Conservation (phyloP, 2,329 filamentous ascomycete genomes). For the Chalaropsis ovoidea region DNA sequence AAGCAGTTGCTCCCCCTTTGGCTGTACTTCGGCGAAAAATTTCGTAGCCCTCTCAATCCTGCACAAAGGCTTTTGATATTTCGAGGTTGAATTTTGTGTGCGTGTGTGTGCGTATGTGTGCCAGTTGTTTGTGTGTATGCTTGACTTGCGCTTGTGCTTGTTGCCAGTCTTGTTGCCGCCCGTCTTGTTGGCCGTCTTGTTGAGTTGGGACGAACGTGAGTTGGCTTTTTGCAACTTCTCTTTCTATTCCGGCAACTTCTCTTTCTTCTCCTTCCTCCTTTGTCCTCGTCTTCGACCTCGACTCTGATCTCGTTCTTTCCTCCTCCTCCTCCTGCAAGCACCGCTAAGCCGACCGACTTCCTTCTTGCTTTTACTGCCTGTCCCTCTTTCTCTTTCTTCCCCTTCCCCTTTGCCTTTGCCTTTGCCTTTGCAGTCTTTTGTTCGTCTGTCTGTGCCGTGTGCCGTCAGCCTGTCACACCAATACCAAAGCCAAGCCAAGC, state of each 20-base stretch:
- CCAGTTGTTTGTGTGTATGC: no score
- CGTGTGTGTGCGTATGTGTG: neutral
- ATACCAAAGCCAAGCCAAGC: no score
- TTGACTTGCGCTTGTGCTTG: no score
- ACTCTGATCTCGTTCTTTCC: neutral
- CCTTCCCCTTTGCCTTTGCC: neutral
- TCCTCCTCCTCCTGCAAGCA: neutral
- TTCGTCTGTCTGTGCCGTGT: neutral
- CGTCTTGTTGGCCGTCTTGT: no score
- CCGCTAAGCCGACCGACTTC: no score
- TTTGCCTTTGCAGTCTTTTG: neutral
- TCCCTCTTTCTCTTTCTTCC: neutral
- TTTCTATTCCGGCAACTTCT: neutral
- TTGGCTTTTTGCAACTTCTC: neutral
- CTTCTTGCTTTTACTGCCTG: neutral
- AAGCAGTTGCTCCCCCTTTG: slow-evolving; percentile 1
- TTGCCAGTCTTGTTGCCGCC: no score
- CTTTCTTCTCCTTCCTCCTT: neutral
- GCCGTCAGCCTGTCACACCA: no score
- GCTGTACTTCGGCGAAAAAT: slow-evolving; percentile 10
- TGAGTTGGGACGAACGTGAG: no score
- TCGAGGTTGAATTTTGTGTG: neutral
- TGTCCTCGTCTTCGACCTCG: neutral
- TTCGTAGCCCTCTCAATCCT: slow-evolving; percentile 9
- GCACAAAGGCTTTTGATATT: neutral